Base-by-base conservation (phyloP, 73 alveolate genomes). In the Paramecium caudatum region DNA sequence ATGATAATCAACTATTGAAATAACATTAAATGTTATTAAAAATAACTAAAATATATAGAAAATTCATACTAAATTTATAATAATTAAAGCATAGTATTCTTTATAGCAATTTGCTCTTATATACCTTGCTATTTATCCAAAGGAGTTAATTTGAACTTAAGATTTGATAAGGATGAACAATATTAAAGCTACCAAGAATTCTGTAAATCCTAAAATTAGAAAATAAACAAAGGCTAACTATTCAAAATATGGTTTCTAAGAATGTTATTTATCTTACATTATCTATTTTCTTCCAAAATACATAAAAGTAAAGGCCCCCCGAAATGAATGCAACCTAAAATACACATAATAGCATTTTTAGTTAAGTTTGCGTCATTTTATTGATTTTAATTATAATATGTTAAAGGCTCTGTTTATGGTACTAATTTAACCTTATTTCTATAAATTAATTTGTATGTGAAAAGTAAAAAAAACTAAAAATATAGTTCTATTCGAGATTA, bases 191-290 rank as follows among this genome's bases (percentile, higher is more conserved):
- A 74, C 68, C 13, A 43, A 21, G 16, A 74, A 43, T 45, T 74
- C 88, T 45, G 88, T 27, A 30, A 74, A 74, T 37, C 88, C 88
- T 45, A 74, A 43, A 39, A 74, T 74, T 41, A 74, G 47, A 13
- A 41, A 63, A 41, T 74, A 74, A n/a, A 74, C 47, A 74, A 74
- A 74, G 19, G 68, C 88, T 1, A 74, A 8, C 68, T 27, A 27
- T 74, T 74, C 83, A 65, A 12, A 65, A 33, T 65, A 65, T 10
- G 80, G 80, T 55, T 55, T 55, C 80, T 55, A 55, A 19, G 46
- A 55, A 55, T 55, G 80, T 23, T 5, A 55, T 19, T 17, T n/a
- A n/a, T n/a, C 3, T 55, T 55, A 55, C 84, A 34, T 68, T 21
- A 68, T 68, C 47, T 34, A 68, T n/a, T 37, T 68, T 37, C 47